Conservation (phyloP, 2,329 filamentous ascomycete species). For the Scytalidium sp. region DNA sequence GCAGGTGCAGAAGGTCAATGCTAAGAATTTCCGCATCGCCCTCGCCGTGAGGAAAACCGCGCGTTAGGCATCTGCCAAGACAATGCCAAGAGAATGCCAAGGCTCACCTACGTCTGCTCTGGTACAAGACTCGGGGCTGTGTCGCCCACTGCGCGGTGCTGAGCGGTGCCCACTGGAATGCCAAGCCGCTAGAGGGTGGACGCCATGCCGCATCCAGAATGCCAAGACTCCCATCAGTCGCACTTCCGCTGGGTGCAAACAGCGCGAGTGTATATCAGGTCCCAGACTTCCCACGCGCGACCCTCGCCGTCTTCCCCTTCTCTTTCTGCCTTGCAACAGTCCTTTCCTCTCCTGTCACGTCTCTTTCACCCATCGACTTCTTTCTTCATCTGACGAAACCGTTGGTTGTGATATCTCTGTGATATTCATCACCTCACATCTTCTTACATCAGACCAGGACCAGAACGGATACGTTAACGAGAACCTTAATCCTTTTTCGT, state of each 20-base stretch:
- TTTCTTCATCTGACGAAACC: no score
- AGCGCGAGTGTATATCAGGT: background rate
- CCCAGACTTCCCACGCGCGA: background rate
- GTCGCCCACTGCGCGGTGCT: no score
- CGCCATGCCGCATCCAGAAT: background rate
- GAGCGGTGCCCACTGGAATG: background rate
- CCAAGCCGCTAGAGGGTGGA: constrained; percentile 8
- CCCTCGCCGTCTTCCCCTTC: no score
- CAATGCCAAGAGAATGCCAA: constrained; percentile 1
- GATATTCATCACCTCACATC: no score
- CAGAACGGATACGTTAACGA: no score
- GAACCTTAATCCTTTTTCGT: no score
- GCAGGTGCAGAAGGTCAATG: background rate
- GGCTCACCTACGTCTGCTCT: no score
- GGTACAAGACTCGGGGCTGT: background rate
- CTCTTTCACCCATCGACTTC: background rate
- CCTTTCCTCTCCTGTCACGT: background rate
- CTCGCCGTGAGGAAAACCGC: background rate
- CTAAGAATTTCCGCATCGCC: background rate
- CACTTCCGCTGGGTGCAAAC: constrained; percentile 6
- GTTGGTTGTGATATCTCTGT: no score
- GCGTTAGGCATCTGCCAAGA: constrained; percentile 6
- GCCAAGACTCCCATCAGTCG: constrained; percentile 3
- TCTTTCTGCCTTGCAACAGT: background rate
- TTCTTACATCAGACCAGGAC: no score